Conservation (phyloP, 2,329 filamentous ascomycete genomes). For the Colletotrichum tropicale region DNA sequence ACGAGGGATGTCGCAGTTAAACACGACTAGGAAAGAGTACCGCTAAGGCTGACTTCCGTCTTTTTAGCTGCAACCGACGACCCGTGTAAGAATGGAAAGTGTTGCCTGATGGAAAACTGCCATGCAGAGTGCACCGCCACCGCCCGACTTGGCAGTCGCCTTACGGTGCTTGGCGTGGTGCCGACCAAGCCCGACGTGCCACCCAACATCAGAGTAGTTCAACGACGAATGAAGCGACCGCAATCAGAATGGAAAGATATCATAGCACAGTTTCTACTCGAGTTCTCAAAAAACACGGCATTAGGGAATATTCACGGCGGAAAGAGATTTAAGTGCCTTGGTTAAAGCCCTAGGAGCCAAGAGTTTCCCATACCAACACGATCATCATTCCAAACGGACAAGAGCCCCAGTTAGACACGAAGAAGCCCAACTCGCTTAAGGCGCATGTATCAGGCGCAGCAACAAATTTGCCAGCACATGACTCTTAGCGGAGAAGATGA, state of each 20-base stretch:
- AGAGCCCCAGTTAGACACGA: not conserved
- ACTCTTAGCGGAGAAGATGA: not conserved
- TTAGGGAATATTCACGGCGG: not conserved
- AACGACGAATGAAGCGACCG: not conserved
- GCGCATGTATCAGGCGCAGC: not conserved
- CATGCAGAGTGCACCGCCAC: not conserved
- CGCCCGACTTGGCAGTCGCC: not conserved
- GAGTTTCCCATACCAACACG: not conserved
- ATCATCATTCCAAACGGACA: not conserved
- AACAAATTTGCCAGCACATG: not conserved
- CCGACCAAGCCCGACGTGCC: not conserved
- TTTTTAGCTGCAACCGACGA: not conserved
- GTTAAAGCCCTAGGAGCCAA: rapidly evolving
- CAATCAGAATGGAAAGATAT: not conserved
- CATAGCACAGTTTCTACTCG: not conserved
- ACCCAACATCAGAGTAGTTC: not conserved
- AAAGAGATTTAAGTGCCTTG: not conserved
- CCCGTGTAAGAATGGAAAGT: not conserved
- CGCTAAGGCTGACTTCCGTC: not conserved
- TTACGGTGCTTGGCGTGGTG: not conserved
- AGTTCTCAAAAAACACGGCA: not conserved
- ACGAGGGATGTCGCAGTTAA: not conserved
- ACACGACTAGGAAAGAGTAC: not conserved
- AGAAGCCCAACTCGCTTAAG: not conserved
- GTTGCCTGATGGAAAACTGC: not conserved